Evolutionary conservation across 2,329 filamentous ascomycete species (phyloP), one percentile per base, ranked within the genome.

Genomic region (Neofusicoccum ribis): DNA sequence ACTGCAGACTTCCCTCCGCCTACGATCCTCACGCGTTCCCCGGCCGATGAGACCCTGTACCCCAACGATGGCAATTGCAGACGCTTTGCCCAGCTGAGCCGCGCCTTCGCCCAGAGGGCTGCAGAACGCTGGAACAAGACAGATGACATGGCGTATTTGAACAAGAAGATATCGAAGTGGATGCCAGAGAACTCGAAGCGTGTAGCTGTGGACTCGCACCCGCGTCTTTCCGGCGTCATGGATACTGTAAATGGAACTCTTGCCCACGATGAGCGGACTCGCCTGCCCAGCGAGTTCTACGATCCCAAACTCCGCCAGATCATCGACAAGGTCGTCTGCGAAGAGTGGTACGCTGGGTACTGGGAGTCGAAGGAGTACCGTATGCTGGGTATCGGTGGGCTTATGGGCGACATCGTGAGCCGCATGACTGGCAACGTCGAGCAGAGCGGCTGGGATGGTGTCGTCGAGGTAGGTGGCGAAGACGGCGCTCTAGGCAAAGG

Each of bases 261-360:
- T 12, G 94, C 93, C 2, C 95, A 98, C 75, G 92, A 91, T 0
- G 86, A 90, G 0, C 85, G 86, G 11, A 97, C 93, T 0, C 88
- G 85, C 51, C 84, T 98, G 2, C 95, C 95, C 0, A 82, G 84
- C 9, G 91, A 93, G 68, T 98, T 99, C 77, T 98, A 98, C 78
- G 92, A 97, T 73, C 75, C 84, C 17, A 89, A 89, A 72, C 87
- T 85, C 3, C 84, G 87, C 58, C 82, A 83, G 3, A 90, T 93
- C 67, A 86, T 95, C 65, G 87, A 91, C 65, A 82, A 83, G 41
- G 88, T 97, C 66, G 88, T 86, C 34, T 88, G 93, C 0, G 93
- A 99, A 72, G 95, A 98, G 79, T 98, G 95, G 95, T 98, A 90
- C 76, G 82, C 86, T 20, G 94, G 95, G 2, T 98, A 96, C 76